Evolutionary conservation across 2,329 filamentous ascomycete genomes (phyloP), one percentile per base, ranked within the genome.

Genomic region (Plenodomus biglobosus): DNA sequence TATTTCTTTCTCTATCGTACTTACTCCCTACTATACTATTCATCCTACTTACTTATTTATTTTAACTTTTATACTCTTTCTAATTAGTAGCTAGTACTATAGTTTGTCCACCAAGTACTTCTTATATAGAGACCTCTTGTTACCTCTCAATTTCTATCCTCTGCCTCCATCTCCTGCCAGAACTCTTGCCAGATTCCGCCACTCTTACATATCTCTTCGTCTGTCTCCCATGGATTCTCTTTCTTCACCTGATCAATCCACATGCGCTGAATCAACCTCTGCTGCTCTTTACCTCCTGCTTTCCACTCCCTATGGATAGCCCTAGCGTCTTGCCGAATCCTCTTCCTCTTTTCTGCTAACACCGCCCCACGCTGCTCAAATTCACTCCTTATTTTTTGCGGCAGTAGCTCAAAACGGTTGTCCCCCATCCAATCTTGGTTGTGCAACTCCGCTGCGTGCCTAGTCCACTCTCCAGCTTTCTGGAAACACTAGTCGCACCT

Each of bases 381-480:
- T 15, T 10, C 27, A 3, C 3, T 11, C 15, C 27, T 32, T 32
- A 32, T 3, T 15, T 3, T 15, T 11, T 32, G 6, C 6, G 27
- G 27, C 13, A 32, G n/a, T 15, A 15, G 3, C 8, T 44, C 40
- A 20, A n/a, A n/a, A n/a, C n/a, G n/a, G n/a, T n/a, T n/a, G 39
- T 40, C 24, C 30, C n/a, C 47, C 16, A 19, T 35, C 44, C 17
- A 48, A 17, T 46, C 38, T 6, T n/a, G n/a, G 32, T 39, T 34
- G 40, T 50, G 48, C 21, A 42, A 15, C 32, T 48, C 44, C 40
- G 44, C 45, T 22, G 56, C 56, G 50, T 60, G 56, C n/a, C 40
- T 15, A 16, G 50, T 53, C 55, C 52, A 60, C 48, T 52, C 40
- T 19, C 55, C 56, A 24, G 52, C 47, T 18, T 54, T 44, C 5